Conservation (phyloP, 768 basidiomycete genomes). For the Trametes sanguinea region DNA sequence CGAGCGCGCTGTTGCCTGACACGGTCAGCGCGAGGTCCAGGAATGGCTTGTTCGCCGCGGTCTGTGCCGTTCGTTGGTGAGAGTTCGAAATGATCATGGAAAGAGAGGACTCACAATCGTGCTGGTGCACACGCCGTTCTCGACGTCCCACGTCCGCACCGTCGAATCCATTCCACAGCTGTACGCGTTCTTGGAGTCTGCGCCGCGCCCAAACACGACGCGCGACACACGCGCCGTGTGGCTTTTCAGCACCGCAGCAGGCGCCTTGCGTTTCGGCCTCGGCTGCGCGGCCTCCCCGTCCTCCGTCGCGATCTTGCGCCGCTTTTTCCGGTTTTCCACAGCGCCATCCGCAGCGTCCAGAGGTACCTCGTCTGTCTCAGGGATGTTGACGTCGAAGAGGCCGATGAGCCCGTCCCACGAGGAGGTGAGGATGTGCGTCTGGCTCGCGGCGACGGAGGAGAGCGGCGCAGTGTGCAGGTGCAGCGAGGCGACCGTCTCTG, state of each 20-base stretch:
- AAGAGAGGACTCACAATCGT: slow-evolving; percentile 59
- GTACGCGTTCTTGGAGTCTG: slow-evolving; percentile 48
- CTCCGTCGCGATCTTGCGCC: slow-evolving; percentile 50
- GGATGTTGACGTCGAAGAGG: slow-evolving; percentile 71
- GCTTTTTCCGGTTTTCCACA: slow-evolving; percentile 53
- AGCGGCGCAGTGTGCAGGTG: slow-evolving; percentile 83
- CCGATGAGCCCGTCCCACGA: slow-evolving; percentile 90
- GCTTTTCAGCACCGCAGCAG: slow-evolving; percentile 72
- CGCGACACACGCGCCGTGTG: slow-evolving; percentile 84
- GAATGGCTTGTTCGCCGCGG: slow-evolving; percentile 74
- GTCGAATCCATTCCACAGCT: slow-evolving; percentile 92
- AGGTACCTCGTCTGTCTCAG: slow-evolving; percentile 62
- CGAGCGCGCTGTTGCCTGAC: slow-evolving; percentile 50
- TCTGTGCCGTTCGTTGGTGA: slow-evolving; percentile 39
- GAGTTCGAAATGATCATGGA: background rate
- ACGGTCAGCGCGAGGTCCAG: slow-evolving; percentile 56
- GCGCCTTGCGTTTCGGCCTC: slow-evolving; percentile 61
- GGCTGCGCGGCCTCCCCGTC: slow-evolving; percentile 36
- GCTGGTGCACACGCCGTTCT: slow-evolving; percentile 66
- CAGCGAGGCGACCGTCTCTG: slow-evolving; percentile 58
- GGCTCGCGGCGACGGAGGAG: slow-evolving; percentile 64
- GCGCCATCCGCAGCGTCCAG: slow-evolving; percentile 35
- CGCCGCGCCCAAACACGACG: slow-evolving; percentile 52
- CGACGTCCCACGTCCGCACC: slow-evolving; percentile 84
- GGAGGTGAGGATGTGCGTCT: slow-evolving; percentile 69